These are phyloP conservation scores for Amphirosellinia nigrospora DNA, from an alignment of 495 filamentous ascomycete species.

Conservation along the genomic window DNA sequence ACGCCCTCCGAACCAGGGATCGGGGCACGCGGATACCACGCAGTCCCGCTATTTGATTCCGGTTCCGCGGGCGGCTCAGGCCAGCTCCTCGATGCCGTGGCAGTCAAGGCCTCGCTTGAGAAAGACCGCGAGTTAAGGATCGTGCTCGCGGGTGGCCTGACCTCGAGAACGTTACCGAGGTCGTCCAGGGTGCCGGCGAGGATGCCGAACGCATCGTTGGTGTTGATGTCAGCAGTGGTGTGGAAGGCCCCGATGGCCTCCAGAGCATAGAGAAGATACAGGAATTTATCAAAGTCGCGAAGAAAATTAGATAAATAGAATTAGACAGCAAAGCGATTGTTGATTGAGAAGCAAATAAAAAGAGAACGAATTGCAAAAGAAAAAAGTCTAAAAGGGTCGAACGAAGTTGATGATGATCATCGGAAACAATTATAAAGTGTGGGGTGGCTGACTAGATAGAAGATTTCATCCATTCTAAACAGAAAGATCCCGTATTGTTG, in stretches of 20 bases:
- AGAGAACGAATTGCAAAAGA: conserved; percentile 5
- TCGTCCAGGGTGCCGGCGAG: conserved; percentile 63
- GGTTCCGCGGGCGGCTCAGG: conserved; percentile 76
- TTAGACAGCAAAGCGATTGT: background rate
- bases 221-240: conserved; percentile 92
- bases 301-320: conserved; percentile 48
- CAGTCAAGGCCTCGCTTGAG: conserved; percentile 66
- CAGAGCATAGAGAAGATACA: conserved; percentile 85
- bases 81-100: conserved; percentile 68
- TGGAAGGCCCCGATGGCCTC: conserved; percentile 75
- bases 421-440: background rate
- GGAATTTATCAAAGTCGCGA: conserved; percentile 78
- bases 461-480: background rate
- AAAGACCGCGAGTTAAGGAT: conserved; percentile 67
- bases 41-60: conserved; percentile 82
- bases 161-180: conserved; percentile 72
- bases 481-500: background rate
- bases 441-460: background rate
- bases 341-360: background rate
- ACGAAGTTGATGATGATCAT: background rate
- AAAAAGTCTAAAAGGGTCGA: background rate
- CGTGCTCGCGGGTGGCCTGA: conserved; percentile 83
- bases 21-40: conserved; percentile 78
- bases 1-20: conserved; percentile 72
- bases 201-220: conserved; percentile 68